Percentiles rank a stretch among this genome's conserved stretches.
Conservation (phyloP, 176 grass and related monocot genomes). For the Typha latifolia region DNA sequence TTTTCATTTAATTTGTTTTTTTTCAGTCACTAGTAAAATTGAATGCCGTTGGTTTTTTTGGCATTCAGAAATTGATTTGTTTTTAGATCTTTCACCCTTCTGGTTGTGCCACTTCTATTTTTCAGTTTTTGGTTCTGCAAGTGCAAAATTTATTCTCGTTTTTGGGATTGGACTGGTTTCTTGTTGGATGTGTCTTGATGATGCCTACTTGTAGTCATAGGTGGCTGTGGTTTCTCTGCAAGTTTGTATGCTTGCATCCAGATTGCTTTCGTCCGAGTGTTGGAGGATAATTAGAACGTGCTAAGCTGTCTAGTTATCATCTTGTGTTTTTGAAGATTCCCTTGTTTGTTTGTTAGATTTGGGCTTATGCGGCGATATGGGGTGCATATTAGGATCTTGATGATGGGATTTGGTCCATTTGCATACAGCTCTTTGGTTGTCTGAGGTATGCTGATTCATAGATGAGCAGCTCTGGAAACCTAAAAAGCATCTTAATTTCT, state of each 20-base stretch:
- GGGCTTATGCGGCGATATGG: conserved; percentile 34
- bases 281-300: conserved; percentile 4
- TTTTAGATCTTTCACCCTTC: no score
- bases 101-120: no score
- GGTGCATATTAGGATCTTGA: conserved; percentile 44
- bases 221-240: neutral
- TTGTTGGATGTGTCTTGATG: neutral
- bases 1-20: no score
- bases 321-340: conserved; percentile 41
- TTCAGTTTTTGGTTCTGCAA: no score
- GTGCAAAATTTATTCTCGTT: no score
- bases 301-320: conserved; percentile 22
- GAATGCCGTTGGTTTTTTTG: no score
- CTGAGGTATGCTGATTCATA: conserved; percentile 35
- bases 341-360: conserved; percentile 50
- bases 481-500: conserved; percentile 26
- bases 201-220: neutral
- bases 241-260: neutral
- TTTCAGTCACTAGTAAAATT: no score
- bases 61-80: no score
- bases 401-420: conserved; percentile 37
- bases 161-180: neutral
- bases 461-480: conserved; percentile 36
- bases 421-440: conserved; percentile 15
- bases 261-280: neutral